A percentile compares a stretch with the other conserved stretches of the same genome.
Evolutionary conservation across 2,329 filamentous ascomycete species (phyloP).

Genomic region (Ophiocordyceps polyrhachis-furcata): DNA sequence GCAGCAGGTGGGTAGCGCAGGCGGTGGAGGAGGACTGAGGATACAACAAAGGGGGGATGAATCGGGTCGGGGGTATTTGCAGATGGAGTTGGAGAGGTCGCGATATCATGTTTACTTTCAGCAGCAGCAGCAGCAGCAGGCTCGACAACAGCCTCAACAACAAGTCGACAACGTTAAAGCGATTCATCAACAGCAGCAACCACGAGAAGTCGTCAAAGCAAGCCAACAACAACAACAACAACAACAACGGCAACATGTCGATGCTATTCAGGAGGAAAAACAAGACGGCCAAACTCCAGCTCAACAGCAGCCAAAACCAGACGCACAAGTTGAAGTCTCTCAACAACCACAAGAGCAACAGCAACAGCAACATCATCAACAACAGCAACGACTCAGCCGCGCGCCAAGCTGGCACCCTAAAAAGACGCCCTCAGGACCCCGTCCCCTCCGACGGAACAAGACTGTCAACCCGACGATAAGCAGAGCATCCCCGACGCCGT

Average conservation of each 20-base stretch:
- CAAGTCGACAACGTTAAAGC: background rate
- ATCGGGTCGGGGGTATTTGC: background rate
- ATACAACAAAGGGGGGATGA: background rate
- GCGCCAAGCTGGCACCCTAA: slow-evolving; percentile 1
- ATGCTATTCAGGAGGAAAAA: background rate
- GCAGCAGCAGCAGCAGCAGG: background rate
- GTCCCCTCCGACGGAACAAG: slow-evolving; percentile 5
- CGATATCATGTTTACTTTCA: background rate
- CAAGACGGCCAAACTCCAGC: background rate
- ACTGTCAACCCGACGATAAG: slow-evolving; percentile 6
- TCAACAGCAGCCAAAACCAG: background rate
- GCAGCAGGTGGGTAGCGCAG: background rate
- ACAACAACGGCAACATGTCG: background rate
- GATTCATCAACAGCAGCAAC: background rate
- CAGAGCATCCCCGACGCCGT: too few relatives aligned
- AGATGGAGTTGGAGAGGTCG: too few relatives aligned
- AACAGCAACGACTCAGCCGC: background rate
- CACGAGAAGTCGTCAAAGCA: too few relatives aligned
- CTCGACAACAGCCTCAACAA: background rate
- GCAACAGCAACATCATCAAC: background rate
- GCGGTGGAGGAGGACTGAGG: too few relatives aligned
- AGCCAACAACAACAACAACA: too few relatives aligned
- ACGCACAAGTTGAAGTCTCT: background rate
- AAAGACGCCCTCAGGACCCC: slow-evolving; percentile 2
- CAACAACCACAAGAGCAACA: background rate